phyloP scores from a whole-genome alignment of 345 rosid species.

The Carallia pectinifolia region DNA sequence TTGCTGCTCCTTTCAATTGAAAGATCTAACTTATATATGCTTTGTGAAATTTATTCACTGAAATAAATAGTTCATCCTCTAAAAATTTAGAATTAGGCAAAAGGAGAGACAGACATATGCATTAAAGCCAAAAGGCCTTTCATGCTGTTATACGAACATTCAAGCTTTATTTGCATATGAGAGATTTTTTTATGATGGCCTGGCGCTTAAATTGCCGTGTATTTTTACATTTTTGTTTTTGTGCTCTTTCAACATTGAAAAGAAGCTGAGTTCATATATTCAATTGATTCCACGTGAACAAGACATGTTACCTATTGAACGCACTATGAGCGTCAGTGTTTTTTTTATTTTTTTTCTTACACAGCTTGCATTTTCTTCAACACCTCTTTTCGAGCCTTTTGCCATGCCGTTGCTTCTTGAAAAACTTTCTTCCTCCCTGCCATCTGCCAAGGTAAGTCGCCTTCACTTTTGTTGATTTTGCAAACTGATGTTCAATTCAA shows the following conservation, averaged over 20 bases:
- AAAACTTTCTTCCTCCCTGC: slow-evolving; percentile 86
- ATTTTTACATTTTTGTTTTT: neutral
- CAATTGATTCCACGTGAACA: neutral
- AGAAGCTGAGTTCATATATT: neutral
- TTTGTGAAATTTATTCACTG: too few relatives aligned
- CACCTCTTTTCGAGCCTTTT: slow-evolving; percentile 87
- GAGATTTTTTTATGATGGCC: neutral
- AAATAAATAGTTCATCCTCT: neutral
- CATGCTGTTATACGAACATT: neutral
- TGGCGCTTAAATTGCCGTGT: neutral
- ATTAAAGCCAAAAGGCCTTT: neutral
- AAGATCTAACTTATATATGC: too few relatives aligned
- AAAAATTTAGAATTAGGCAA: neutral
- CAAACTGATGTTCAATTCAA: slow-evolving; percentile 2
- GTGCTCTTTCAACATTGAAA: neutral
- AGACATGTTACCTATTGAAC: neutral
- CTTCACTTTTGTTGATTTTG: slow-evolving; percentile 4
- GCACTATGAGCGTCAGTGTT: neutral
- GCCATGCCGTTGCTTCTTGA: slow-evolving; percentile 83
- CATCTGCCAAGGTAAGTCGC: slow-evolving; percentile 71
- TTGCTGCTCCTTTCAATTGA: neutral
- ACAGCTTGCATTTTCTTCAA: slow-evolving; percentile 79
- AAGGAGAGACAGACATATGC: neutral
- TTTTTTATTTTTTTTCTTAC: neutral
- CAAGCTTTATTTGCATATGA: neutral